phyloP scores from a whole-genome alignment of 2,329 filamentous ascomycete genomes.

The Paecilomyces variotii region DNA sequence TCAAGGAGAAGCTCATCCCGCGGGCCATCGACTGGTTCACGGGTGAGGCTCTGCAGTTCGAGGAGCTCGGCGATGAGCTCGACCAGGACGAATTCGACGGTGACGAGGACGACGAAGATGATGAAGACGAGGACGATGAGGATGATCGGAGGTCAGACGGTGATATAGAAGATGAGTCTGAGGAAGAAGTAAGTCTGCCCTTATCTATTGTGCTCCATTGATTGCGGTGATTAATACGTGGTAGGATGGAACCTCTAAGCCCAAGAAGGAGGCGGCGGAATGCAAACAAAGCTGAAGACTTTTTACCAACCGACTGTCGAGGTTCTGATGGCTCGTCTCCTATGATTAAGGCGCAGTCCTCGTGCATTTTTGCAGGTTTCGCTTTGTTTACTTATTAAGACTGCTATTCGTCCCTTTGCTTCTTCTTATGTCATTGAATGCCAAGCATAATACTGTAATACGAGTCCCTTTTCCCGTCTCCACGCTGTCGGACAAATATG shows the following conservation, averaged over 20 bases:
- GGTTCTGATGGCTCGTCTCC: conserved; percentile 6
- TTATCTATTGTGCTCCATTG: conserved; percentile 1
- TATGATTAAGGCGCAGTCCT: conserved; percentile 43
- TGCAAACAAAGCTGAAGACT: conserved; percentile 81
- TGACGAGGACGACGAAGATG: conserved; percentile 87
- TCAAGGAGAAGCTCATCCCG: conserved; percentile 99
- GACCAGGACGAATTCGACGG: conserved; percentile 79
- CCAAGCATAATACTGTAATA: conserved; percentile 6
- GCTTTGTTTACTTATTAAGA: conserved; percentile 11
- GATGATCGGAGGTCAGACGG: conserved; percentile 63
- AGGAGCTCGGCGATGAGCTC: conserved; percentile 82
- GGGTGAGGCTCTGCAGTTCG: conserved; percentile 91
- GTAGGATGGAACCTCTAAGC: conserved; percentile 82
- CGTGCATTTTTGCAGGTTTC: neutral
- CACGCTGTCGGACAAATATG: neutral
- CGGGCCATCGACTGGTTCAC: conserved; percentile 99
- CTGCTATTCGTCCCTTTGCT: conserved; percentile 16
- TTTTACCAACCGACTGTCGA: conserved; percentile 12
- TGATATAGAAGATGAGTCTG: conserved; percentile 56
- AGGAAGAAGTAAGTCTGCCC: conserved; percentile 39
- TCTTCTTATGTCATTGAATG: conserved; percentile 6
- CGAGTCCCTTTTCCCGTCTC: conserved; percentile 1
- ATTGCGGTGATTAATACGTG: conserved; percentile 14
- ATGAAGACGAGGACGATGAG: conserved; percentile 75
- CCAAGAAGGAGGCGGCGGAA: conserved; percentile 88